A percentile compares a stretch with the other conserved stretches of the same genome.
Conservation (phyloP, 441 rosid species). For the Corymbia citriodora region DNA sequence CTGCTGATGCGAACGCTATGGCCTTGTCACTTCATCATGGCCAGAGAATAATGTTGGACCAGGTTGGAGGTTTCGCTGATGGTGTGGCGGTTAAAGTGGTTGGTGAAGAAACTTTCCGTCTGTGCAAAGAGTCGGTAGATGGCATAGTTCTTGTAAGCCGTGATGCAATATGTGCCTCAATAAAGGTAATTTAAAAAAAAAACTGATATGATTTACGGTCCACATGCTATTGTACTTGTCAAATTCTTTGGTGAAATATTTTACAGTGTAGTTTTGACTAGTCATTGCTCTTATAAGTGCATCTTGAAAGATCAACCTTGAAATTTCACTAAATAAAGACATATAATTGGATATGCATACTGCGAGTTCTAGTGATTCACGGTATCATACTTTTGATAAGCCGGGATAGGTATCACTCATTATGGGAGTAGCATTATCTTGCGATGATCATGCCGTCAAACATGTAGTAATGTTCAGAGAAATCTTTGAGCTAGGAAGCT, state of each 20-base stretch:
- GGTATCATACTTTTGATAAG: not conserved
- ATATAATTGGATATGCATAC: not conserved
- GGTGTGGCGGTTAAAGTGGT: conserved; percentile 98
- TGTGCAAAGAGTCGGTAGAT: conserved; percentile 75
- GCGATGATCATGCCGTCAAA: not conserved
- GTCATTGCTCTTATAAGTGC: not conserved
- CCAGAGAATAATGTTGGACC: conserved; percentile 72
- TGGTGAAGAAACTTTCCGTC: conserved; percentile 85
- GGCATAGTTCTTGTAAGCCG: conserved; percentile 95
- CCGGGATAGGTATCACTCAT: not conserved
- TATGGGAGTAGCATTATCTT: not conserved
- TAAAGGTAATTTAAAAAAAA: conserved; percentile 46
- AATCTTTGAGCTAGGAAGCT: not conserved
- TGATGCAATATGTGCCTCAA: conserved; percentile 97
- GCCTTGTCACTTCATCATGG: conserved; percentile 91
- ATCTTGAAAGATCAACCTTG: not conserved
- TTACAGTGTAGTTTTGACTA: not conserved
- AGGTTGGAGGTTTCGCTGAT: conserved; percentile 97
- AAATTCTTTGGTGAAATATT: not conserved
- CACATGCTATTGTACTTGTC: not conserved
- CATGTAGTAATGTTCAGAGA: not conserved
- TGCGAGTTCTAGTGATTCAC: not conserved
- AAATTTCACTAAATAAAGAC: too few species aligned
- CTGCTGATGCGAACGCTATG: conserved; percentile 95
- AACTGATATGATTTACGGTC: not conserved